Percentiles rank a stretch among this genome's conserved stretches.
Conservation (phyloP, 2,329 filamentous ascomycete species). For the Plectosphaerella sp. region DNA sequence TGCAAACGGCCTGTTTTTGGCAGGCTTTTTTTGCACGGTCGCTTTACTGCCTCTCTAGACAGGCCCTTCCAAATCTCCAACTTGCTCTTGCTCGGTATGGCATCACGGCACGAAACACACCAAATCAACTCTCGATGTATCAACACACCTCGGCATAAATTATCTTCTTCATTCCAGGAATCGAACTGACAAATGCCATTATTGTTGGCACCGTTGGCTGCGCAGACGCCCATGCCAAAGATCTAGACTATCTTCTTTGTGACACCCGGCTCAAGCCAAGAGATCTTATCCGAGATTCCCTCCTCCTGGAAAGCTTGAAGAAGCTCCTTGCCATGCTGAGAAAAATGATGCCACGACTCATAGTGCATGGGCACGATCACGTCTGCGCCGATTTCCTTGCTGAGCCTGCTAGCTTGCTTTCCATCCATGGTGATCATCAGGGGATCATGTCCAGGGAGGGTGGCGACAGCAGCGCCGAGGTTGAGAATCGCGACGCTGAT, state of each 20-base stretch:
- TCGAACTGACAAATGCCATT: too few species aligned
- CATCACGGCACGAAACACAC: too few species aligned
- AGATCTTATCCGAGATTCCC: conserved; percentile 25
- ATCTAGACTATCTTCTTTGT: conserved; percentile 3
- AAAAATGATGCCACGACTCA: conserved; percentile 40
- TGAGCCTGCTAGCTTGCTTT: conserved; percentile 30
- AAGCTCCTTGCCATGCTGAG: conserved; percentile 25
- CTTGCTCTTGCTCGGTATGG: too few species aligned
- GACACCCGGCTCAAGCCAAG: conserved; percentile 26
- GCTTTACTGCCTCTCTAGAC: too few species aligned
- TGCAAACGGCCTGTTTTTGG: too few species aligned
- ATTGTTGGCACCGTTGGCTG: too few species aligned
- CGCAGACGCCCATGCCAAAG: background rate
- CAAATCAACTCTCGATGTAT: too few species aligned
- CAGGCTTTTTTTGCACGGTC: too few species aligned
- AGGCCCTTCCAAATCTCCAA: too few species aligned
- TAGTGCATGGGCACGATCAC: conserved; percentile 41
- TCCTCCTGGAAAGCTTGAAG: conserved; percentile 23
- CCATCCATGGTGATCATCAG: conserved; percentile 40
- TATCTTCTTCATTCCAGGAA: too few species aligned
- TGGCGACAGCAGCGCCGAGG: conserved; percentile 24
- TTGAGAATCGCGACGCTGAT: conserved; percentile 34
- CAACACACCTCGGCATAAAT: too few species aligned
- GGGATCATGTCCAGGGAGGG: background rate
- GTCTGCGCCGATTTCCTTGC: conserved; percentile 33